Base-by-base conservation (phyloP, 768 basidiomycete species). In the Gloeopeniophorella convolvens region DNA sequence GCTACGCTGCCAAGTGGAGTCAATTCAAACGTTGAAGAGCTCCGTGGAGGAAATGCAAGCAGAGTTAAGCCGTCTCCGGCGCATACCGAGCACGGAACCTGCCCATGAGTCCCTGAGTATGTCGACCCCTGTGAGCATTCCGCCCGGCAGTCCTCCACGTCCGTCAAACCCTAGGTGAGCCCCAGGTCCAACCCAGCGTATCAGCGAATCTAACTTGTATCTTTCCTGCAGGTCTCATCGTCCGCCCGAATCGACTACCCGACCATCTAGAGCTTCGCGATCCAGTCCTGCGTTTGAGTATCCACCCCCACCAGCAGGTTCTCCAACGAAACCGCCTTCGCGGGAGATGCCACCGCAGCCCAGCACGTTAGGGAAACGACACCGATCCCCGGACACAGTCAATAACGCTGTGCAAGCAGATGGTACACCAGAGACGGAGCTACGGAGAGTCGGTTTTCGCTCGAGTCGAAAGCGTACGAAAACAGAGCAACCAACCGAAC, bases 291-390 rank as follows among this genome's bases (percentile, higher is more conserved):
- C 52, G 32, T 58, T 56, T 18, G 57, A 58, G 45, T 56, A 58
- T 18, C 57, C 57, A 10, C 42, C 50, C 9, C 54, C 55, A n/a
- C 57, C 54, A 20, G 49, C 57, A 15, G 41, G 45, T 18, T 58
- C 54, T 3, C 56, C 56, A 18, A 18, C 10, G 32, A 60, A 56
- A 20, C 55, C 54, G 23, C 51, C 51, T 21, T 51, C 37, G 15
- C 57, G 60, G 15, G 62, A 74, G 34, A 74, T 71, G 10, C 62
- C 72, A 50, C 65, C 75, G 3, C 69, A 72, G 35, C 15, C 34
- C 11, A 73, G 67, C 18, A 68, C 72, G 26, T 71, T 87, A 15
- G 85, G 85, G n/a, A 88, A 87, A 62, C 78, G 82, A 28, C 75
- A 71, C 43, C 72, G 84, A 53, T 78, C 79, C 55, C 69, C 77